A percentile compares a stretch with the other conserved stretches of the same genome.
These are phyloP conservation scores for Nakazawaea molendinolei DNA, from an alignment of 805 yeast species.

Conservation along the genomic window DNA sequence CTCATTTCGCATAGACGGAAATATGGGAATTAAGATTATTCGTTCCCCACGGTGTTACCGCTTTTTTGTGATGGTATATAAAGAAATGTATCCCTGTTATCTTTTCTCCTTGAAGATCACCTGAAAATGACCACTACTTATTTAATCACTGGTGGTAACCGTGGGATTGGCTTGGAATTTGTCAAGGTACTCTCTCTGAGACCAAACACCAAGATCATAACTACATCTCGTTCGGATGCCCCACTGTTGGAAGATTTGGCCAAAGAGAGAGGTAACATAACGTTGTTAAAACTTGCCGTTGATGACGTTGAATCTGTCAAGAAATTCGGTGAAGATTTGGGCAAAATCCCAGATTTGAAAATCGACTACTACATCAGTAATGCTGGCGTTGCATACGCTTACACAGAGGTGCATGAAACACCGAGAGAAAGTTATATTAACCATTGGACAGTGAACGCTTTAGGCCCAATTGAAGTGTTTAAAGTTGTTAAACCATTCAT, in stretches of 20 bases:
- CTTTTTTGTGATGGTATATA: too few relatives aligned
- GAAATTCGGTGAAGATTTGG: constrained; percentile 12
- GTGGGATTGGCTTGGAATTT: constrained; percentile 20
- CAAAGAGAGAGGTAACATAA: constrained; percentile 14
- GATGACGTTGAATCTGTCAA: constrained; percentile 14
- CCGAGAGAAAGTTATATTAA: constrained; percentile 5
- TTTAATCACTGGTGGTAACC: constrained; percentile 20
- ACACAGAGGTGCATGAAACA: background rate
- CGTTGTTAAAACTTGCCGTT: constrained; percentile 19
- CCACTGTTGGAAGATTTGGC: constrained; percentile 1
- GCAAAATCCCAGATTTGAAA: constrained; percentile 8
- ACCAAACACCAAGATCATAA: constrained; percentile 13
- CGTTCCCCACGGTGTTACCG: too few relatives aligned
- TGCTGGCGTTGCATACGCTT: constrained; percentile 18
- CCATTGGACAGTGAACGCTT: constrained; percentile 17
- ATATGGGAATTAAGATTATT: too few relatives aligned
- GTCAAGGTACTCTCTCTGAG: constrained; percentile 15
- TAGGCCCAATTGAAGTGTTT: constrained; percentile 19
- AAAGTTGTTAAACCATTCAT: background rate
- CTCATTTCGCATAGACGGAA: too few relatives aligned
- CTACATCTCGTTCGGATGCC: constrained; percentile 13
- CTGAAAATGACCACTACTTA: too few relatives aligned
- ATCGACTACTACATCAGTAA: constrained; percentile 21
- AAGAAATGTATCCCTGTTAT: too few relatives aligned
- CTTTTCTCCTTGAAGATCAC: too few relatives aligned